These are phyloP conservation scores for Citrullus mucosospermus DNA, from an alignment of 306 rosid genomes.

Conservation along the genomic window DNA sequence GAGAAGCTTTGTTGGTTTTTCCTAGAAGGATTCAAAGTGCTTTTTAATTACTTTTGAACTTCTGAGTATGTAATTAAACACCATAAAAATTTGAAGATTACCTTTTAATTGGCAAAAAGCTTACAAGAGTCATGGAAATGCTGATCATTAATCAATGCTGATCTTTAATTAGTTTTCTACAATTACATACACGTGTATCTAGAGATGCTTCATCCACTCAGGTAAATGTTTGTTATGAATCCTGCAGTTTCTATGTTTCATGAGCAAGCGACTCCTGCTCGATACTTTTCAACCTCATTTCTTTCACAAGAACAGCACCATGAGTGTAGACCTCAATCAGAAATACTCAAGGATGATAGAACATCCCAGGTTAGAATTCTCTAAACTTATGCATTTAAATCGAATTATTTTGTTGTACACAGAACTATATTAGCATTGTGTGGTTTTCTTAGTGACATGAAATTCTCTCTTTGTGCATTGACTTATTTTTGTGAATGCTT, in stretches of 20 bases:
- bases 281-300: conserved; percentile 57
- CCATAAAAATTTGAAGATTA: background rate
- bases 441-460: background rate
- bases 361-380: conserved; percentile 42
- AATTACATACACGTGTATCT: background rate
- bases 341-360: conserved; percentile 40
- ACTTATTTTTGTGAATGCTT: background rate
- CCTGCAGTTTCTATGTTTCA: conserved; percentile 42
- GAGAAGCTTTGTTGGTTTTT: background rate
- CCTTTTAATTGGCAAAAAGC: background rate
- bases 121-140: background rate
- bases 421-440: background rate
- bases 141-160: background rate
- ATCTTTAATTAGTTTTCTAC: background rate
- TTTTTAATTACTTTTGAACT: background rate
- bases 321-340: conserved; percentile 44
- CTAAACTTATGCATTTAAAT: background rate
- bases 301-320: conserved; percentile 70
- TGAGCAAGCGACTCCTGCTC: conserved; percentile 50
- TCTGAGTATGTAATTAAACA: background rate
- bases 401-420: background rate
- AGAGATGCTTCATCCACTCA: background rate
- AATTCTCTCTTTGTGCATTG: background rate
- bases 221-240: background rate
- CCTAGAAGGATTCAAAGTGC: background rate